Percentiles rank a stretch among this genome's conserved stretches.
Conservation (phyloP, 2,329 filamentous ascomycete species). For the Diaporthe caulivora region DNA sequence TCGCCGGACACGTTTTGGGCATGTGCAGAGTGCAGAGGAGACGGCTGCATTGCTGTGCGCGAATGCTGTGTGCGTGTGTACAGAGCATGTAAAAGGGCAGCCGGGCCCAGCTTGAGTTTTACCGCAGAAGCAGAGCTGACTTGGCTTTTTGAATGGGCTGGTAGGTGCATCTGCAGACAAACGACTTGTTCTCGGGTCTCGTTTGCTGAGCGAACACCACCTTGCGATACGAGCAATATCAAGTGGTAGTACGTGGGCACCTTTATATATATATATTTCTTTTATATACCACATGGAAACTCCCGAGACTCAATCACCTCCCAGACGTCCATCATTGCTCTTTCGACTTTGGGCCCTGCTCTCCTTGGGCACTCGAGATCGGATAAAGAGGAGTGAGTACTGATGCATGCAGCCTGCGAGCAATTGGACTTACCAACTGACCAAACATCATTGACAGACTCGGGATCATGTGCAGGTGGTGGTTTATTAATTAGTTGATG, state of each 20-base stretch:
- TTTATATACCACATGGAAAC: background rate
- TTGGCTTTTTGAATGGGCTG: conserved; percentile 2
- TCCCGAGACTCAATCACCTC: background rate
- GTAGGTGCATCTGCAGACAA: conserved; percentile 16
- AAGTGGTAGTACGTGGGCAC: conserved; percentile 6
- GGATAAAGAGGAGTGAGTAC: background rate
- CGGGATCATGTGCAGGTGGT: background rate
- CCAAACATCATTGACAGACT: conserved; percentile 17
- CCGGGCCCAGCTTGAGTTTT: background rate
- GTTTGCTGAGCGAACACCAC: conserved; percentile 10
- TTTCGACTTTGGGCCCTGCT: background rate
- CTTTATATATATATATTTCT: background rate
- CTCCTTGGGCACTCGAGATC: background rate
- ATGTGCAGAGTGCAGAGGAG: background rate
- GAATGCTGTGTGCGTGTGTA: background rate
- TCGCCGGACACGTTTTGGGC: conserved; percentile 37
- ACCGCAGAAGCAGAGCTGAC: background rate
- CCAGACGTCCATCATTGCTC: background rate
- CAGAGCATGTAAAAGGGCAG: conserved; percentile 17
- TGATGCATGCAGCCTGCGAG: conserved; percentile 6
- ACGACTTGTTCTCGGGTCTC: background rate
- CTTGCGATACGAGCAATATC: conserved; percentile 1
- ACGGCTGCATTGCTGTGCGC: background rate
- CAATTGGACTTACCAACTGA: conserved; percentile 3
- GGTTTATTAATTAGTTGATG: background rate